phyloP scores from a whole-genome alignment of 768 basidiomycete genomes.

The Pleurotus sapidus region DNA sequence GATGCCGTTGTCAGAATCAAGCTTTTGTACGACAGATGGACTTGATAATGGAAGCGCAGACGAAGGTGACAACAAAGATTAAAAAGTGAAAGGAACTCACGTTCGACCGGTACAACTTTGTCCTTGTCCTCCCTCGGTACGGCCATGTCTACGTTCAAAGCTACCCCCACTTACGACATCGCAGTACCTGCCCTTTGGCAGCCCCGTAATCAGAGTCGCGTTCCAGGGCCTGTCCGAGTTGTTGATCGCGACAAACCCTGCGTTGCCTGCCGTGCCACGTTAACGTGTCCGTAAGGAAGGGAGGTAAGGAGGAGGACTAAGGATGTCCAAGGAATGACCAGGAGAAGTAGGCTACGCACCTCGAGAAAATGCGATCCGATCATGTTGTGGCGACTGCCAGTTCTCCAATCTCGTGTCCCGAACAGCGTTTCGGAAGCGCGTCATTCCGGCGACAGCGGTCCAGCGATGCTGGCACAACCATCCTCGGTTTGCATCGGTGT shows the following conservation, averaged over 20 bases:
- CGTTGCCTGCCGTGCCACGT: constrained; percentile 22
- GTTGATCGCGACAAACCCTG: constrained; percentile 52
- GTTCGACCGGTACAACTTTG: too few relatives aligned
- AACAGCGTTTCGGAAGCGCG: constrained; percentile 60
- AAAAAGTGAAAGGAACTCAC: too few relatives aligned
- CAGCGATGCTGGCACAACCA: constrained; percentile 70
- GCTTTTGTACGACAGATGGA: too few relatives aligned
- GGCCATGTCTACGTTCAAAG: too few relatives aligned
- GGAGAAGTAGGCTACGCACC: constrained; percentile 22
- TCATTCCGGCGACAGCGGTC: constrained; percentile 55
- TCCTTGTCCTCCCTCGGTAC: too few relatives aligned
- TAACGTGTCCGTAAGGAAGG: not conserved
- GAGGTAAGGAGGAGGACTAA: not conserved
- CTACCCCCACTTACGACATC: constrained; percentile 39
- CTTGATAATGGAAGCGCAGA: too few relatives aligned
- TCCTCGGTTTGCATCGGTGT: constrained; percentile 46
- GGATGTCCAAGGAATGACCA: not conserved
- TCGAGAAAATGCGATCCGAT: constrained; percentile 49
- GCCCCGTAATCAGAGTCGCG: constrained; percentile 37
- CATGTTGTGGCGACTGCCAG: constrained; percentile 29
- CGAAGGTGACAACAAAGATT: too few relatives aligned
- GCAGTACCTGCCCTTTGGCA: constrained; percentile 46
- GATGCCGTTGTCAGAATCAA: too few relatives aligned
- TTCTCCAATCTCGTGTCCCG: constrained; percentile 32
- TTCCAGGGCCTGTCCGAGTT: constrained; percentile 41